Conservation (phyloP, 306 rosid species). For the Quercus dentata region DNA sequence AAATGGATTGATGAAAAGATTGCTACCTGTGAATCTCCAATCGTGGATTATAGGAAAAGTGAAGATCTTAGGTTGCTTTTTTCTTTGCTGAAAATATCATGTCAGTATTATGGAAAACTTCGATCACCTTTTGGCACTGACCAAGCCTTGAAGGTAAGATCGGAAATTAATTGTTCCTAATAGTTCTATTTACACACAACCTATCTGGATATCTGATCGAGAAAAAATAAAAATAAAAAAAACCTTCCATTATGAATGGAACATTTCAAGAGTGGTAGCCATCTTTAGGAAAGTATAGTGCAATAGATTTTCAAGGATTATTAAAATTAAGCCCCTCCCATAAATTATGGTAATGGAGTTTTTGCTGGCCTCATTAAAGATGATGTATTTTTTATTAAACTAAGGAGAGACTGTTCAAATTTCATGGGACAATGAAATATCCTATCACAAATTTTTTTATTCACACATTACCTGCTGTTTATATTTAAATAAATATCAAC, state of each 20-base stretch:
- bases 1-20: constrained; percentile 95
- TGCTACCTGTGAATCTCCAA: constrained; percentile 48
- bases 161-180: constrained; percentile 14
- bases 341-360: not conserved
- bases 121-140: constrained; percentile 95
- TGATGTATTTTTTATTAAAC: not conserved
- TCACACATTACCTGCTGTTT: not conserved
- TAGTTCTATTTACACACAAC: not conserved
- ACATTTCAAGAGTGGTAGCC: not conserved
- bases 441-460: not conserved
- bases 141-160: constrained; percentile 53
- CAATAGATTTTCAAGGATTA: not conserved
- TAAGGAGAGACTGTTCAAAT: not conserved
- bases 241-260: not conserved
- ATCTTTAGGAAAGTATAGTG: not conserved
- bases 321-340: not conserved
- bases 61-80: constrained; percentile 75
- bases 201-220: not conserved
- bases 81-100: constrained; percentile 82
- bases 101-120: constrained; percentile 88
- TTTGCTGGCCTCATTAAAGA: not conserved
- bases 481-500: not conserved
- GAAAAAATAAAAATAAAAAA: not conserved
- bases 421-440: not conserved
- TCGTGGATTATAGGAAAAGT: constrained; percentile 59